A percentile compares a stretch with the other conserved stretches of the same genome.
These are phyloP conservation scores for Trapa incisa DNA, from an alignment of 345 rosid species.

Conservation along the genomic window DNA sequence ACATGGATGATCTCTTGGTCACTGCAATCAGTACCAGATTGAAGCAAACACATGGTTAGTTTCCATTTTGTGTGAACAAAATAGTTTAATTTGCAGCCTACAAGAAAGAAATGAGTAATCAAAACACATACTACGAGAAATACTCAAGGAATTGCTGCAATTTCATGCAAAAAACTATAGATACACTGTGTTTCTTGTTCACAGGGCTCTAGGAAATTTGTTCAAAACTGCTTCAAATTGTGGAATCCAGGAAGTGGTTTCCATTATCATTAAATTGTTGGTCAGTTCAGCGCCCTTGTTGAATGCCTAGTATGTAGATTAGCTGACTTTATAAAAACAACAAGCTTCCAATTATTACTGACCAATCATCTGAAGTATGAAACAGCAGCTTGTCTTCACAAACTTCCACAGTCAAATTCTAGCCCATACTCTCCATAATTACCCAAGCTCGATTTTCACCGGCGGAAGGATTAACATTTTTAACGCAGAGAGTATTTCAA, in stretches of 20 bases:
- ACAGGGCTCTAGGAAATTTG: background rate
- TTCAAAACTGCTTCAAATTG: no score
- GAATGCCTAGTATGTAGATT: no score
- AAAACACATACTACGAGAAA: no score
- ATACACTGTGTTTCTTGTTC: background rate
- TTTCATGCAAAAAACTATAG: background rate
- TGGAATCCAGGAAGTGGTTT: no score
- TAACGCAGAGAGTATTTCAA: background rate
- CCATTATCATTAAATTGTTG: no score
- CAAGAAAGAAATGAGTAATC: no score
- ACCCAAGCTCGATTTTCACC: no score
- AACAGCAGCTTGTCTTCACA: background rate
- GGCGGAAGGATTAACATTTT: no score
- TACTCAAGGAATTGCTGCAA: background rate
- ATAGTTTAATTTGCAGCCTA: no score
- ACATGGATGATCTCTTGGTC: constrained; percentile 79
- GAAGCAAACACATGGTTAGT: background rate
- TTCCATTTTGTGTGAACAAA: background rate
- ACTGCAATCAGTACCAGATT: constrained; percentile 22
- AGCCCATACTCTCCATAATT: no score
- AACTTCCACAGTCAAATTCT: background rate
- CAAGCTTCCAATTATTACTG: background rate
- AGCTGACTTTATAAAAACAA: no score
- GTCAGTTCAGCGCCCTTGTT: no score
- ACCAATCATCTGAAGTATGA: background rate